Conservation (phyloP, 2,329 filamentous ascomycete genomes). For the Aspergillus sp. region DNA sequence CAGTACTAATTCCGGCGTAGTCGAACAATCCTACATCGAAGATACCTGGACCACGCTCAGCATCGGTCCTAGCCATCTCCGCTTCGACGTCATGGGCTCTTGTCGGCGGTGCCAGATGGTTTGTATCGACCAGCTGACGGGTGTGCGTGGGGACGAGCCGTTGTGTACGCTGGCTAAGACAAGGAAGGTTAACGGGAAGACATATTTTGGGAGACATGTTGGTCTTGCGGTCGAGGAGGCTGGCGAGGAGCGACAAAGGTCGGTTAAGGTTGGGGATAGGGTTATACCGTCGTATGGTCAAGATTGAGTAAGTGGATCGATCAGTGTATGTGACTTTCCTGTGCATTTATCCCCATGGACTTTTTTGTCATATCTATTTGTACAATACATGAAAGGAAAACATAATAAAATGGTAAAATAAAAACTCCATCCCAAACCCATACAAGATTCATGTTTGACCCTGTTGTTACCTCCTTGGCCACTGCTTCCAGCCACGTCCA, state of each 20-base stretch:
- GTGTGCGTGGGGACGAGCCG: conserved; percentile 69
- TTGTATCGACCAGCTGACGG: conserved; percentile 80
- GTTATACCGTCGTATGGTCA: conserved; percentile 24
- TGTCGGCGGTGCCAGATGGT: conserved; percentile 95
- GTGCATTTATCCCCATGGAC: neutral
- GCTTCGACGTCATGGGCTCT: conserved; percentile 60
- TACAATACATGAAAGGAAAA: conserved; percentile 10
- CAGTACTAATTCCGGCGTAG: conserved; percentile 26
- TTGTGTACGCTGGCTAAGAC: conserved; percentile 84
- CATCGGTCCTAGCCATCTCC: conserved; percentile 46
- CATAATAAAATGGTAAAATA: neutral
- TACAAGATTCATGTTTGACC: conserved; percentile 5
- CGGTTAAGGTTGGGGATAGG: conserved; percentile 34
- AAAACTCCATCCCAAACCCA: conserved; percentile 11
- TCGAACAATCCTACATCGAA: conserved; percentile 62
- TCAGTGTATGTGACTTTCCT: conserved; percentile 4
- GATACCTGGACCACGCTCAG: conserved; percentile 64
- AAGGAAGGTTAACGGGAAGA: conserved; percentile 70
- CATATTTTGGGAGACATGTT: conserved; percentile 79
- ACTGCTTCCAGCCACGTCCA: conserved; percentile 67
- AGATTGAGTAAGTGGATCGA: neutral
- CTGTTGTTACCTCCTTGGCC: conserved; percentile 47
- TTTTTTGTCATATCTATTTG: conserved; percentile 9
- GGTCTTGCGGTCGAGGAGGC: conserved; percentile 32
- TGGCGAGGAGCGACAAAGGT: conserved; percentile 14